phyloP scores from a whole-genome alignment of 805 yeast genomes.

The Saccharomycopsis javanensis region DNA sequence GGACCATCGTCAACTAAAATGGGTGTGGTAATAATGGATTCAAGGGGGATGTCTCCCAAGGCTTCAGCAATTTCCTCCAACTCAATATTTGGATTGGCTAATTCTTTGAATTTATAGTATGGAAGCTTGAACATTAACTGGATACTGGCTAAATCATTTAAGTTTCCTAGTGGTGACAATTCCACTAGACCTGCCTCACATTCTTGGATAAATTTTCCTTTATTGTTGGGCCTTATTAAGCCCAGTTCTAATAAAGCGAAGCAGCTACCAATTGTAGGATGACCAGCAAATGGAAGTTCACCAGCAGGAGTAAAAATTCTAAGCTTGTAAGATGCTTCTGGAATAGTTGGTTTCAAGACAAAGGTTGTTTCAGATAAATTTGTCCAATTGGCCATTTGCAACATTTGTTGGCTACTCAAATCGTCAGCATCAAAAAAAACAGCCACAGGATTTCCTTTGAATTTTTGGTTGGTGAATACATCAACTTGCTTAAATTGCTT shows the following conservation, averaged over 20 bases:
- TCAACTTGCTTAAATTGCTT: conserved; percentile 29
- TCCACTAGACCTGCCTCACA: conserved; percentile 37
- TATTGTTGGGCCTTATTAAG: conserved; percentile 17
- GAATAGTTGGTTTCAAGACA: conserved; percentile 32
- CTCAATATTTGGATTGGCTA: neutral
- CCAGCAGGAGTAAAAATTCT: conserved; percentile 39
- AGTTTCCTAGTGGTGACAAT: conserved; percentile 21
- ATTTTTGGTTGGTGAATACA: conserved; percentile 32
- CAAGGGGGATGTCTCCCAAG: neutral
- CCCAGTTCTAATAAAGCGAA: neutral
- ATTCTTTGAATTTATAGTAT: neutral
- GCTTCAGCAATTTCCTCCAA: neutral
- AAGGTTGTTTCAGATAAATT: conserved; percentile 53
- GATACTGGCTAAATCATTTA: neutral
- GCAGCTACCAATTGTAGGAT: conserved; percentile 43
- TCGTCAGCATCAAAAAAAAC: conserved; percentile 36
- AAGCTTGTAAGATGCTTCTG: conserved; percentile 36
- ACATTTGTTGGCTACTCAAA: conserved; percentile 34
- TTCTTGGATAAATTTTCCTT: conserved; percentile 31
- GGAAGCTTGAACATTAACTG: neutral
- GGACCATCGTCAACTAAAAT: neutral
- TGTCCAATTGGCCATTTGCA: conserved; percentile 46
- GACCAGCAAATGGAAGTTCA: conserved; percentile 57
- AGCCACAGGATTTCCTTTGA: conserved; percentile 48
- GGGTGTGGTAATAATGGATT: neutral